Evolutionary conservation across 345 rosid species (phyloP).

Genomic region (Rubroshorea leprosula): DNA sequence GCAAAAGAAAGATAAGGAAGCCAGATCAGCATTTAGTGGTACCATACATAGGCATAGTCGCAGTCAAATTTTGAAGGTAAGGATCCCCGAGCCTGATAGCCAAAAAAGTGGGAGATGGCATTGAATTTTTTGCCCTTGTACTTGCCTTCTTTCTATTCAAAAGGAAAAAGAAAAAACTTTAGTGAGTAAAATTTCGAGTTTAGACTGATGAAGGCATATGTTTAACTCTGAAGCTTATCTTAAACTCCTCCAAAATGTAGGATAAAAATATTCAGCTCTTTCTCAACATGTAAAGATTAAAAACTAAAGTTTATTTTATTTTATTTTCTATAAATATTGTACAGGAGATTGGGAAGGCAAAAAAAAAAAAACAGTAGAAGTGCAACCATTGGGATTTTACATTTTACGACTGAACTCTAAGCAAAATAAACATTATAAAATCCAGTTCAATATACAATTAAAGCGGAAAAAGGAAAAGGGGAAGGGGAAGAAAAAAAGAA

Average conservation of each 20-base stretch:
- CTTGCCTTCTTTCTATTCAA: constrained; percentile 69
- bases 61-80: constrained; percentile 96
- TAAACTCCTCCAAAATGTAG: too few species aligned
- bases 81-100: constrained; percentile 99
- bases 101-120: constrained; percentile 97
- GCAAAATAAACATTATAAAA: too few species aligned
- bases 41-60: constrained; percentile 91
- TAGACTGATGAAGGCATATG: background rate
- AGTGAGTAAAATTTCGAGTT: background rate
- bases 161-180: constrained; percentile 12
- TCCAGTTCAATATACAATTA: background rate
- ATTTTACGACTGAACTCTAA: too few species aligned
- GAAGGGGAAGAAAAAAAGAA: background rate
- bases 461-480: constrained; percentile 9
- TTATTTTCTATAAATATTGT: too few species aligned
- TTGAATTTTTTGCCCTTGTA: constrained; percentile 93
- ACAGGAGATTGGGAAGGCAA: too few species aligned
- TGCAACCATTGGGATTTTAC: too few species aligned
- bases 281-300: too few species aligned
- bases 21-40: background rate
- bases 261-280: too few species aligned
- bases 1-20: background rate
- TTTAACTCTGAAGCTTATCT: constrained; percentile 48
- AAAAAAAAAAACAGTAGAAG: too few species aligned
- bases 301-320: too few species aligned